phyloP scores from a whole-genome alignment of 208 protist genomes.

The Porcisia hertigi region DNA sequence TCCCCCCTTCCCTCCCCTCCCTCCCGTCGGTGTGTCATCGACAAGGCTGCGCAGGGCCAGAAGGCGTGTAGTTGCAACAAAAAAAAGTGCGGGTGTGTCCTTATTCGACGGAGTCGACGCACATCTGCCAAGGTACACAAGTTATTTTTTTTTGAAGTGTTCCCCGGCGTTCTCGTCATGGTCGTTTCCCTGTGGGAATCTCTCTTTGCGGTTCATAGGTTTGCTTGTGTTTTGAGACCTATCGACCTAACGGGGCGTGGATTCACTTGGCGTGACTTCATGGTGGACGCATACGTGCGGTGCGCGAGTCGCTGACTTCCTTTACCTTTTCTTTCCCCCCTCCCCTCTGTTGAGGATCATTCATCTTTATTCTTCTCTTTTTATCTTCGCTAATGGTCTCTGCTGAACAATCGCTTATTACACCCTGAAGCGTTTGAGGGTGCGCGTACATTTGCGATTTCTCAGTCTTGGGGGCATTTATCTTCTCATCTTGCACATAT shows the following conservation, averaged over 20 bases:
- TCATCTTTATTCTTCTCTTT: neutral
- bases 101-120: too few species aligned
- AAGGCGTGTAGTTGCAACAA: too few species aligned
- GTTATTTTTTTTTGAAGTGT: too few species aligned
- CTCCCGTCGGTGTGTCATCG: too few species aligned
- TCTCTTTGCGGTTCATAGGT: neutral
- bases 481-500: neutral
- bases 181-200: too few species aligned
- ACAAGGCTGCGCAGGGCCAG: too few species aligned
- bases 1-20: too few species aligned
- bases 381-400: neutral
- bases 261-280: too few species aligned
- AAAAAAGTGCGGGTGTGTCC: too few species aligned
- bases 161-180: too few species aligned
- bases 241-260: neutral
- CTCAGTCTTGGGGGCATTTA: neutral
- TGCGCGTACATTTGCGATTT: neutral
- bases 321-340: conserved; percentile 1
- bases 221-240: neutral
- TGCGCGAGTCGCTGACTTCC: neutral
- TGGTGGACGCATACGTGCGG: neutral
- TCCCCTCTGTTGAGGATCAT: neutral
- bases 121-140: too few species aligned
- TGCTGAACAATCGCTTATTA: neutral
- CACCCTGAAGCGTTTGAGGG: neutral